Base-by-base conservation (phyloP, 306 rosid genomes). In the Rosa lucieae region DNA sequence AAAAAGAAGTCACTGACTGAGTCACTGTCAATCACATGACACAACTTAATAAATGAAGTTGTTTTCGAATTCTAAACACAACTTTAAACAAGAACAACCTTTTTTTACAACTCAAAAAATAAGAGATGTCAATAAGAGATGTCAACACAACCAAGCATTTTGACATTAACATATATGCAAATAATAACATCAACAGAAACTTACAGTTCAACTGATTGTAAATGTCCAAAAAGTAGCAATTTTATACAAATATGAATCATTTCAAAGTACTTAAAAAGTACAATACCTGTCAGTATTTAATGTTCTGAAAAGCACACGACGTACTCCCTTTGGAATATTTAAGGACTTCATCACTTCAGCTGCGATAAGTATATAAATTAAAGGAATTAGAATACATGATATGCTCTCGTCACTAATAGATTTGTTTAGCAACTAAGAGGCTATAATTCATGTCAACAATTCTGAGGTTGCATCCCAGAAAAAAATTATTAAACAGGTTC, bases 321-420 rank as follows among this genome's bases (percentile, higher is more conserved):
- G 77, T 69, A 89, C 88, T 49, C 97, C 98, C 71, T 65, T 87
- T 4, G 98, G 97, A 75, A 90, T 90, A 77, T 85, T 49, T 79
- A 90, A 72, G 42, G 92, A 92, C 89, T 89, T 82, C 98, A 94
- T 92, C 71, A 90, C 97, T 86, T 92, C 94, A 76, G 94, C 98
- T 90, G 89, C 8, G 68, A 73, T 48, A 70, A 74, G 49, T 53
- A 67, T 29, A 39, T 32, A 3, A 49, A 71, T 3, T 3, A 70
- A 23, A 17, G 42, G 3, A 40, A 51, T 35, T 10, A 51, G 17
- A 29, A 32, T 32, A 32, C 35, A 32, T 32, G 35, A 29, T 7
- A 26, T 5, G 58, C 47, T 26, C 21, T 48, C 10, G 0, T 46
- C 59, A 48, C 21, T 23, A 13, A 29, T 47, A n/a, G 14, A 23